phyloP scores from a whole-genome alignment of 176 grass and related monocot species.

The Neostapfia colusana region DNA sequence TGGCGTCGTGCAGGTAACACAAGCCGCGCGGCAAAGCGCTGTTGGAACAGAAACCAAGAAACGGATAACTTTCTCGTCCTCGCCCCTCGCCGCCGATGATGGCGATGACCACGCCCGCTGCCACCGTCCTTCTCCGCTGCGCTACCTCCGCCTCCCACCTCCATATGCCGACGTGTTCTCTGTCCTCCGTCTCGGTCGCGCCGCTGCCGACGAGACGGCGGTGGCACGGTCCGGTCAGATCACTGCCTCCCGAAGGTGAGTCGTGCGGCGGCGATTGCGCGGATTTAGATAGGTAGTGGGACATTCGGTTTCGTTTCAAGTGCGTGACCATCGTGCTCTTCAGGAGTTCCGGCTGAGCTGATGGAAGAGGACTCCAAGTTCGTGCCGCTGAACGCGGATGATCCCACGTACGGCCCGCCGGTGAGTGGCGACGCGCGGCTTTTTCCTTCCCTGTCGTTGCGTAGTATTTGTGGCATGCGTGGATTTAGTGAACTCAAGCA shows the following conservation, averaged over 20 bases:
- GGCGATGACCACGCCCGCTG: conserved; percentile 15
- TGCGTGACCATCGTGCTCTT: not conserved
- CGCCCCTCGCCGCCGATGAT: conserved; percentile 34
- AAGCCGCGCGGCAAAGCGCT: conserved; percentile 11
- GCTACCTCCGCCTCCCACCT: fast-evolving
- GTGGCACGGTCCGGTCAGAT: conserved; percentile 22
- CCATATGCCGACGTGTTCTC: too few relatives aligned
- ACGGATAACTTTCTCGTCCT: conserved; percentile 21
- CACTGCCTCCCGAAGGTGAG: conserved; percentile 45
- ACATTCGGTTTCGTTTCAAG: not conserved
- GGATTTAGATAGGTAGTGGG: not conserved
- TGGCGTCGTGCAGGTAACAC: not conserved
- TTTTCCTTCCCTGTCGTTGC: not conserved
- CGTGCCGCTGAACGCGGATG: conserved; percentile 74
- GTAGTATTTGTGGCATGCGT: not conserved
- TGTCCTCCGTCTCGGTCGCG: not conserved
- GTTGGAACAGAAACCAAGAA: not conserved
- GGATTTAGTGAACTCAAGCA: not conserved
- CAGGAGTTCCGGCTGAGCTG: conserved; percentile 63
- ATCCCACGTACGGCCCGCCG: conserved; percentile 79
- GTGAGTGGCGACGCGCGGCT: conserved; percentile 46
- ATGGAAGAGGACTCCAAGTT: conserved; percentile 88
- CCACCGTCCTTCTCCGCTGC: conserved; percentile 27
- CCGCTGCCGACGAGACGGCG: conserved; percentile 10
- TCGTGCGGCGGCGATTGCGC: not conserved